A percentile compares a stretch with the other conserved stretches of the same genome.
Evolutionary conservation across 116 monocot genomes (phyloP).

Genomic region (Posidonia oceanica): DNA sequence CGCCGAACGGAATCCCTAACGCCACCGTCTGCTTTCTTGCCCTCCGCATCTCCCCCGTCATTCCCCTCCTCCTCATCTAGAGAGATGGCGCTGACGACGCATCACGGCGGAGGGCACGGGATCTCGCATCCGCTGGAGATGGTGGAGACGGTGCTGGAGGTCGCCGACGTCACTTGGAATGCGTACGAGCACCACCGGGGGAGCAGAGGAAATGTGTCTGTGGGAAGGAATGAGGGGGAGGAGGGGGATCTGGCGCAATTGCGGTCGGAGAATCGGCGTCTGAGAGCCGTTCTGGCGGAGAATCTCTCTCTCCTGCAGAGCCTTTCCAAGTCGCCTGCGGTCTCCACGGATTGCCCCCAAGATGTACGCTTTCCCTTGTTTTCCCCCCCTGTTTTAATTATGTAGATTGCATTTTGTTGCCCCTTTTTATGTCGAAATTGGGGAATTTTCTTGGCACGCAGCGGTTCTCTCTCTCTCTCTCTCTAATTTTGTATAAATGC

Average conservation of each 20-base stretch:
- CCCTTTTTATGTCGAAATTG: too few species aligned
- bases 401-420: too few species aligned
- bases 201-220: not conserved
- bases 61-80: not conserved
- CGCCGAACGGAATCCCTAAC: too few species aligned
- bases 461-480: too few species aligned
- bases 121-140: constrained; percentile 61
- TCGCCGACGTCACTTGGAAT: constrained; percentile 78
- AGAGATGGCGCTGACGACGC: constrained; percentile 16
- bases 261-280: constrained; percentile 21
- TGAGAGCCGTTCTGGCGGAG: constrained; percentile 20
- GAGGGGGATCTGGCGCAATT: constrained; percentile 15
- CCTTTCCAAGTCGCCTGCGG: constrained; percentile 11
- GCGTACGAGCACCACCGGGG: constrained; percentile 56
- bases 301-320: constrained; percentile 13
- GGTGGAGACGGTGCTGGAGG: constrained; percentile 73
- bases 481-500: too few species aligned
- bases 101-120: constrained; percentile 13
- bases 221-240: constrained; percentile 4
- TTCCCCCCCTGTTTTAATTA: not conserved
- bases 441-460: too few species aligned
- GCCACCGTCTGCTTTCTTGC: too few species aligned
- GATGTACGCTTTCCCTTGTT: constrained; percentile 16
- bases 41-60: too few species aligned
- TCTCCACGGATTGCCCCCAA: constrained; percentile 22